phyloP scores from a whole-genome alignment of 306 rosid species.

The Vicia sativa region DNA sequence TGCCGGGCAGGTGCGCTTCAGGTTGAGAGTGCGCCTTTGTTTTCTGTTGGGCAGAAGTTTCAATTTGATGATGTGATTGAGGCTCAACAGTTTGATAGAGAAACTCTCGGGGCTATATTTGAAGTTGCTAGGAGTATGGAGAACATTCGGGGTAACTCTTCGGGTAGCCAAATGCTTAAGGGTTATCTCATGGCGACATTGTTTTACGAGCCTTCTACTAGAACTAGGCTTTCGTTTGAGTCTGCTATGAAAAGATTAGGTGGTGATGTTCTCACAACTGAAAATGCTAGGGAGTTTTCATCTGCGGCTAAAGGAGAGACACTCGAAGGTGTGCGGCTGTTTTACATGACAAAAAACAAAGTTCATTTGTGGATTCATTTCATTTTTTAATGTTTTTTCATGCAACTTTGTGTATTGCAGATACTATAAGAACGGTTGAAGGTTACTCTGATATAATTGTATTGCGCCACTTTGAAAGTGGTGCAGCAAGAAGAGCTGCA shows the following conservation, averaged over 20 bases:
- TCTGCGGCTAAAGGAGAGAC: constrained; percentile 98
- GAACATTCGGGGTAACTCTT: constrained; percentile 60
- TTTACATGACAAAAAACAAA: not conserved
- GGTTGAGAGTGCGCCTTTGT: constrained; percentile 51
- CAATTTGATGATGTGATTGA: constrained; percentile 84
- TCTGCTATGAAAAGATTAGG: constrained; percentile 97
- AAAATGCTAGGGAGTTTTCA: constrained; percentile 93
- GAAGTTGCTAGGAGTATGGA: constrained; percentile 86
- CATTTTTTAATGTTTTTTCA: constrained; percentile 3
- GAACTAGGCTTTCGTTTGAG: constrained; percentile 94
- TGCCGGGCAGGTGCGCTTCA: constrained; percentile 46
- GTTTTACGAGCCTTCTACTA: constrained; percentile 92
- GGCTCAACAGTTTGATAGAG: constrained; percentile 82
- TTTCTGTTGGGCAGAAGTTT: constrained; percentile 60
- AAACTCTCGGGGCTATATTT: constrained; percentile 66
- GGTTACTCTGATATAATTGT: constrained; percentile 92
- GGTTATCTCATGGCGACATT: constrained; percentile 97
- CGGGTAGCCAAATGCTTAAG: constrained; percentile 75
- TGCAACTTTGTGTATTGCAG: constrained; percentile 53
- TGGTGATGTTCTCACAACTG: constrained; percentile 95
- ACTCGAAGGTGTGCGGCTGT: constrained; percentile 61
- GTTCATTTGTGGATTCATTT: constrained; percentile 18
- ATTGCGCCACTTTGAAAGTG: constrained; percentile 93
- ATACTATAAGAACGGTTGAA: constrained; percentile 83
- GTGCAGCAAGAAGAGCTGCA: constrained; percentile 93